A percentile compares a stretch with the other conserved stretches of the same genome.
Evolutionary conservation across 371 early-diverging fungal species (phyloP).

Genomic region (Mortierella sp.): DNA sequence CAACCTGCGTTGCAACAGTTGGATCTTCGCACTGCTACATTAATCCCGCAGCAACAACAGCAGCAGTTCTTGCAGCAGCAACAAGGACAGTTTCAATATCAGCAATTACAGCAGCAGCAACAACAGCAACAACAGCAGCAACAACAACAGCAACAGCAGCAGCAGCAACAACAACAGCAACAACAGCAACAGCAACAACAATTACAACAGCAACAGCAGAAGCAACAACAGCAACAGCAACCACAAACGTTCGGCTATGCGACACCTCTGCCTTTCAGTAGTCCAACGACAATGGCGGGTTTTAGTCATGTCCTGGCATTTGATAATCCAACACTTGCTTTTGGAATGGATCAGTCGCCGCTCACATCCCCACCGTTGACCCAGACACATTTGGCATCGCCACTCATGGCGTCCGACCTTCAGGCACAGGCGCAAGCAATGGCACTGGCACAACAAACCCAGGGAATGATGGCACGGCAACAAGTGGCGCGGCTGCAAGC

Average conservation of each 20-base stretch:
- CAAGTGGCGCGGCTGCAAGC: constrained; percentile 6
- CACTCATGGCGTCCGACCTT: constrained; percentile 16
- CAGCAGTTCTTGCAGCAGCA: constrained; percentile 32
- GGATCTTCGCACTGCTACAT: constrained; percentile 31
- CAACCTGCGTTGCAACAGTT: constrained; percentile 42
- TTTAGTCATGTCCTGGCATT: constrained; percentile 34
- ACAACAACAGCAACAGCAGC: constrained; percentile 25
- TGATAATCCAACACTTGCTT: constrained; percentile 24
- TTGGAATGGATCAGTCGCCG: constrained; percentile 28
- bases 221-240: constrained; percentile 29
- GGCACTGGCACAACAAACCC: constrained; percentile 6
- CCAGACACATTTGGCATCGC: constrained; percentile 35
- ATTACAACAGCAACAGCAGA: constrained; percentile 29
- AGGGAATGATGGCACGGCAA: too few species aligned
- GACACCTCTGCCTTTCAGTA: constrained; percentile 33
- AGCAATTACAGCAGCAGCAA: constrained; percentile 30
- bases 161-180: constrained; percentile 25
- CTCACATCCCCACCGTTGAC: constrained; percentile 18
- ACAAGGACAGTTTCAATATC: constrained; percentile 25
- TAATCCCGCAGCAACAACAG: constrained; percentile 53
- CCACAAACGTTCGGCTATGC: constrained; percentile 14
- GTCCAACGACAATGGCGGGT: constrained; percentile 26
- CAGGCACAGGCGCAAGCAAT: constrained; percentile 24
- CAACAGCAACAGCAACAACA: constrained; percentile 29
- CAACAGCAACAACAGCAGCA: constrained; percentile 30